Evolutionary conservation across 768 basidiomycete genomes (phyloP), one percentile per base, ranked within the genome.

Genomic region (Mycena vulgaris): DNA sequence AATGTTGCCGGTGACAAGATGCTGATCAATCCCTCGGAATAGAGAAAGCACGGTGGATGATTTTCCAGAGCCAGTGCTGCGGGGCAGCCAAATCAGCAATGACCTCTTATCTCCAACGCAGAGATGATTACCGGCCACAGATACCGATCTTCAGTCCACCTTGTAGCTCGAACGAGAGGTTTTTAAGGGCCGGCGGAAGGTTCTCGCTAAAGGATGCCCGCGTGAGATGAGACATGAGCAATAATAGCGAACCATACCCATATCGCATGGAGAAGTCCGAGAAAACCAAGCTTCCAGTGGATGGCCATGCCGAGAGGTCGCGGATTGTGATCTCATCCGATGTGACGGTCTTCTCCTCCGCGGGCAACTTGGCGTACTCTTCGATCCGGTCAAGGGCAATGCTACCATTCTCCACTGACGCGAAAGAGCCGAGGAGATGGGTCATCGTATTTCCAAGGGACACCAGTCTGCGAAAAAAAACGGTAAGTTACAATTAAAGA

Each of bases 1-100:
- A 31, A 70, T 70, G 21, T 47, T 70, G 33, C 69, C 69, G 1
- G 69, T 60, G 33, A 70, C 69, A 21, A 70, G 69, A 33, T 70
- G 63, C 42, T 70, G 69, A 19, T 70, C 69, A 23, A 70, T 66
- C 14, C 69, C 69, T 16, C 69, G 63, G 58, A 70, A 70, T 5
- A 70, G 40, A 13, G 63, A 47, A 37, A 70, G 69, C 5, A 70
- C 69, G 10, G 63, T 70, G 5, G 58, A 61, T 11, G 69, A 70
- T 35, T 70, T 70, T 21, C 69, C 69, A 30, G 69, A 70, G 35
- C 69, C 69, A 51, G 69, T 70, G 42, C 69, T 70, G 47, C 23
- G 31, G 8, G 11, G 5, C n/a, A 17, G 42, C 28, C 6, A 56
- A n/a, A 21, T 45, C 27, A 52, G 27, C 19, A 23, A 35, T 4